phyloP scores from a whole-genome alignment of 306 rosid species.

The Fragaria nilgerrensis region DNA sequence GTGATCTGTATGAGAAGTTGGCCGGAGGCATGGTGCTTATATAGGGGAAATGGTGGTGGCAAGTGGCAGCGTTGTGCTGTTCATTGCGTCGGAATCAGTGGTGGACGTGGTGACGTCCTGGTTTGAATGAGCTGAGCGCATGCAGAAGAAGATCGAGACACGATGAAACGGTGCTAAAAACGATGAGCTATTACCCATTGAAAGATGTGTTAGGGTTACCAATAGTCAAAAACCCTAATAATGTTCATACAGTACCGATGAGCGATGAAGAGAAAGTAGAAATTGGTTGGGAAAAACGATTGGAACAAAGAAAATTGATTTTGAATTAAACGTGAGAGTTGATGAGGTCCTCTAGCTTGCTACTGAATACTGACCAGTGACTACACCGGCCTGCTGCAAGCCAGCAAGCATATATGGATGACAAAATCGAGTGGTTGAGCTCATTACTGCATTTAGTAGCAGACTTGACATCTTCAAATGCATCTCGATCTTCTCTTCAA shows the following conservation, averaged over 20 bases:
- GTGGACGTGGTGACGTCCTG: background rate
- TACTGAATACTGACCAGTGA: background rate
- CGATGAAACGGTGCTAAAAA: background rate
- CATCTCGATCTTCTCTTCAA: too few relatives aligned
- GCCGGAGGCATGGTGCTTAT: background rate
- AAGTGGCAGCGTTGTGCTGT: background rate
- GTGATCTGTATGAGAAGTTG: background rate
- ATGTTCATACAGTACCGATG: background rate
- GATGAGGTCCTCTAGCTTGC: background rate
- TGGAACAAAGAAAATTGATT: background rate
- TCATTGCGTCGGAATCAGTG: background rate
- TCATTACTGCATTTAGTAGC: background rate
- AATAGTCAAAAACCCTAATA: background rate
- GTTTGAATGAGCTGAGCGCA: slow-evolving; percentile 1
- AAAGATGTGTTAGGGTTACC: slow-evolving; percentile 12
- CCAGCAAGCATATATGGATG: background rate
- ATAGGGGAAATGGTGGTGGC: background rate
- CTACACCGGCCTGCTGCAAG: background rate
- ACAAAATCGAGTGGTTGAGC: background rate
- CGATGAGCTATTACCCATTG: background rate
- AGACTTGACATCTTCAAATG: background rate
- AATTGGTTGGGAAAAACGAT: background rate
- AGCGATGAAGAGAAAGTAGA: background rate
- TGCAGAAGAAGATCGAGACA: slow-evolving; percentile 6
- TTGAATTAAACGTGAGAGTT: background rate